phyloP scores from a whole-genome alignment of 176 grass and related monocot genomes.

The Oryza brachyantha region DNA sequence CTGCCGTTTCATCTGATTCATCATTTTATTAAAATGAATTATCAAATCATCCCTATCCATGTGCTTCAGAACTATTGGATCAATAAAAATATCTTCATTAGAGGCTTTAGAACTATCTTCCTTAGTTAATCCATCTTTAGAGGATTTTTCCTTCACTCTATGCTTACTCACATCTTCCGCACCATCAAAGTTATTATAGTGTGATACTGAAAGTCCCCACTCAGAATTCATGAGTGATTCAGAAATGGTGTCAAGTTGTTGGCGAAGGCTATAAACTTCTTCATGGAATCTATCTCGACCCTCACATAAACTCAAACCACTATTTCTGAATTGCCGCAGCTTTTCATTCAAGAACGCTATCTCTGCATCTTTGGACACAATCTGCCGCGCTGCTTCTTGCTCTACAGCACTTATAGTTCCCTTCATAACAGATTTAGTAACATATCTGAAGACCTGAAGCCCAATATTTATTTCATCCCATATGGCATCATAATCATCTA shows the following conservation, averaged over 20 bases:
- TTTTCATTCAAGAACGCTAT: constrained; percentile 42
- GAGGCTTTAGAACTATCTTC: background rate
- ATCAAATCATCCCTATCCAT: constrained; percentile 38
- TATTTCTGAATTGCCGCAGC: constrained; percentile 29
- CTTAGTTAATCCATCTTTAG: constrained; percentile 1
- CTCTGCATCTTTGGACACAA: constrained; percentile 51
- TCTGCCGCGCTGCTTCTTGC: constrained; percentile 19
- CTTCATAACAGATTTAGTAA: constrained; percentile 42
- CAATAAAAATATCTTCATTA: background rate
- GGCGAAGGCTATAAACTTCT: constrained; percentile 44
- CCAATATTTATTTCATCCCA: constrained; percentile 35
- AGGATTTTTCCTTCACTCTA: constrained; percentile 33
- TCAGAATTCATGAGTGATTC: constrained; percentile 51
- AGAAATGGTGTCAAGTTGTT: constrained; percentile 57
- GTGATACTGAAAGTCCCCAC: constrained; percentile 41
- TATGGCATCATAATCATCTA: constrained; percentile 42
- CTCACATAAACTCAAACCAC: constrained; percentile 19
- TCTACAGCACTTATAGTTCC: constrained; percentile 47
- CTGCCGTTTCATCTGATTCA: constrained; percentile 51
- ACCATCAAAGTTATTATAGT: constrained; percentile 40
- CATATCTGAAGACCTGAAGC: constrained; percentile 42
- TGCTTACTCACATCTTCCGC: constrained; percentile 37
- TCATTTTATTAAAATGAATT: constrained; percentile 39
- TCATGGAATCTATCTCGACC: constrained; percentile 36
- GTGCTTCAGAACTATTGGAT: constrained; percentile 29